These are phyloP conservation scores for Cladorrhinum sp. DNA, from an alignment of 2,329 filamentous ascomycete genomes.

Conservation along the genomic window DNA sequence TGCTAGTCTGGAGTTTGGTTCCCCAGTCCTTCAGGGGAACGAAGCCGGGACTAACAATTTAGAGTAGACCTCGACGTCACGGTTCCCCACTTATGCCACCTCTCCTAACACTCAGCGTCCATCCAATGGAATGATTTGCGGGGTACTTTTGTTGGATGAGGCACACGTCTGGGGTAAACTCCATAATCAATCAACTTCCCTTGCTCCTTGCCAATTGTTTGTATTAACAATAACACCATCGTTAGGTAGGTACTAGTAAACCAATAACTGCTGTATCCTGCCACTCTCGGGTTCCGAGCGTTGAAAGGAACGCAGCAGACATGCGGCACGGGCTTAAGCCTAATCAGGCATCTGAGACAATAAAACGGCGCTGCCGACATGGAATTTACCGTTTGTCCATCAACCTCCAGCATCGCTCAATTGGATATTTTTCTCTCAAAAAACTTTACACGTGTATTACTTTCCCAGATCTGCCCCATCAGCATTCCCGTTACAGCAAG, in stretches of 20 bases:
- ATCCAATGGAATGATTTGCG: conserved; percentile 24
- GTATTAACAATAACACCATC: too few species aligned
- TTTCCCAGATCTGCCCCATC: conserved; percentile 3
- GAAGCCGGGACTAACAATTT: conserved; percentile 13
- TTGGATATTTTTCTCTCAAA: too few species aligned
- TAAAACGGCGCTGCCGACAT: not conserved
- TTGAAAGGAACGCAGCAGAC: not conserved
- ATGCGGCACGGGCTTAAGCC: conserved; percentile 9
- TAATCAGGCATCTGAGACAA: conserved; percentile 6
- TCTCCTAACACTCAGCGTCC: not conserved
- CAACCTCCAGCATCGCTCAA: not conserved
- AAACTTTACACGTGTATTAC: too few species aligned
- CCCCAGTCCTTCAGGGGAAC: conserved; percentile 15
- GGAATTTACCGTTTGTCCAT: conserved; percentile 5
- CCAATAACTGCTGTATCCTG: too few species aligned
- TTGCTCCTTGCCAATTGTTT: too few species aligned
- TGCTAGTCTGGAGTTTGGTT: conserved; percentile 7
- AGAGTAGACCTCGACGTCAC: conserved; percentile 26
- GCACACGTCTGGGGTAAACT: too few species aligned
- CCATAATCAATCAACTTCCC: not conserved
- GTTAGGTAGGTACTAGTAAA: too few species aligned
- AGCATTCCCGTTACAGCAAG: not conserved
- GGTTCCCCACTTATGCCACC: conserved; percentile 17
- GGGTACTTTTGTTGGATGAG: conserved; percentile 21
- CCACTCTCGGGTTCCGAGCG: too few species aligned